A percentile compares a stretch with the other conserved stretches of the same genome.
Evolutionary conservation across 2,329 filamentous ascomycete species (phyloP).

Genomic region (Pyrenochaeta sp.): DNA sequence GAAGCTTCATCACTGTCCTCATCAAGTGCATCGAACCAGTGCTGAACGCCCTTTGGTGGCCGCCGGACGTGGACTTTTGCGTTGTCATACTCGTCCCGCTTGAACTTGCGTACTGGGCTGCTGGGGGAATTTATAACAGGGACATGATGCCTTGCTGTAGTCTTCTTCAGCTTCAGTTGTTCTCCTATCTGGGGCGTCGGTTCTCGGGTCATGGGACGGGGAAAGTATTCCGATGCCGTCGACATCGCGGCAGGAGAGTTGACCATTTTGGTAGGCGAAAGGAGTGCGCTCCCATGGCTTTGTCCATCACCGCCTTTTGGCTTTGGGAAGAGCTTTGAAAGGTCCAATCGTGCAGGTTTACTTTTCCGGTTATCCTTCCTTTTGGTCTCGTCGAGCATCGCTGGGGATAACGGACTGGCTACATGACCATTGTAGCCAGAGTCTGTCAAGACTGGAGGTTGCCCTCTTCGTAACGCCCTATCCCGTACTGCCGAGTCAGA

Average conservation of each 20-base stretch:
- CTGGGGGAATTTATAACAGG: conserved; percentile 18
- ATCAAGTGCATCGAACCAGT: conserved; percentile 60
- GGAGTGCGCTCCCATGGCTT: conserved; percentile 28
- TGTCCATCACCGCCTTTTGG: conserved; percentile 35
- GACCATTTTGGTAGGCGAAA: conserved; percentile 52
- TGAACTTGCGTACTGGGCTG: conserved; percentile 38
- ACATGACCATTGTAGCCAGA: conserved; percentile 17
- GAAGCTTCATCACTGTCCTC: conserved; percentile 49
- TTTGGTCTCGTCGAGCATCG: conserved; percentile 24
- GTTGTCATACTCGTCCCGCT: conserved; percentile 54
- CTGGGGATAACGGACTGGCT: conserved; percentile 32
- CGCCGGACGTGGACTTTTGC: conserved; percentile 58
- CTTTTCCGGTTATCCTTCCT: conserved; percentile 40
- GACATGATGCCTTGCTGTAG: conserved; percentile 27
- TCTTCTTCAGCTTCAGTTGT: conserved; percentile 34
- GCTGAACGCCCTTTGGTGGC: conserved; percentile 58
- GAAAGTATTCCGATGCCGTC: conserved; percentile 47
- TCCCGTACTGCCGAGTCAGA: conserved; percentile 56
- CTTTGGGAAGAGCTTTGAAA: conserved; percentile 54
- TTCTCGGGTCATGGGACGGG: conserved; percentile 43
- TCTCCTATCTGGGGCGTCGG: conserved; percentile 35
- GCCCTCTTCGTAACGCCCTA: conserved; percentile 52
- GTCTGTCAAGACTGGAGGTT: conserved; percentile 35
- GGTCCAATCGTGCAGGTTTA: conserved; percentile 51
- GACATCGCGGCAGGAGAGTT: conserved; percentile 53